Conservation (phyloP, 257 asterid species). For the Solanum boliviense region DNA sequence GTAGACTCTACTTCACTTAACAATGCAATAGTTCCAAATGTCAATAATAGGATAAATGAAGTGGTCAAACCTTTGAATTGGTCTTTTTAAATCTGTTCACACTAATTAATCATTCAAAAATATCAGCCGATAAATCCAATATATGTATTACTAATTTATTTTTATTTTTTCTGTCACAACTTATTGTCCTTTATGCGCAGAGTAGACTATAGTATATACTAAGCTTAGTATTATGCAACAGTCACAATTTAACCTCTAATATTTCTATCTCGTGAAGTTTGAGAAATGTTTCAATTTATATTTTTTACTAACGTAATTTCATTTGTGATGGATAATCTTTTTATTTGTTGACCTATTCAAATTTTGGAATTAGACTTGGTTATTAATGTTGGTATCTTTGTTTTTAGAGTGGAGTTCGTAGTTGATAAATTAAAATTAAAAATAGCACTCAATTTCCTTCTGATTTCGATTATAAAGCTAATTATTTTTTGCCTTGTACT, state of each 20-base stretch:
- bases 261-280: background rate
- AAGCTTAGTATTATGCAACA: too few species aligned
- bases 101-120: background rate
- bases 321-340: too few species aligned
- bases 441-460: background rate
- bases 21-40: background rate
- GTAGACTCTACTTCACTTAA: background rate
- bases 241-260: too few species aligned
- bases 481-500: background rate
- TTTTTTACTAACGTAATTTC: background rate
- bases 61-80: background rate
- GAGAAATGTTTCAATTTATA: background rate
- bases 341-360: background rate
- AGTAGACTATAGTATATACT: background rate
- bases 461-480: background rate
- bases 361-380: background rate
- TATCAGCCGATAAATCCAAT: background rate
- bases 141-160: background rate
- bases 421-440: background rate
- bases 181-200: background rate
- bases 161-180: background rate
- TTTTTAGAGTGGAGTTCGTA: background rate
- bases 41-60: background rate
- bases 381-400: background rate
- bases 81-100: background rate